Base-by-base conservation (phyloP, 495 filamentous ascomycete genomes). In the Massariosphaeria phaeospora region DNA sequence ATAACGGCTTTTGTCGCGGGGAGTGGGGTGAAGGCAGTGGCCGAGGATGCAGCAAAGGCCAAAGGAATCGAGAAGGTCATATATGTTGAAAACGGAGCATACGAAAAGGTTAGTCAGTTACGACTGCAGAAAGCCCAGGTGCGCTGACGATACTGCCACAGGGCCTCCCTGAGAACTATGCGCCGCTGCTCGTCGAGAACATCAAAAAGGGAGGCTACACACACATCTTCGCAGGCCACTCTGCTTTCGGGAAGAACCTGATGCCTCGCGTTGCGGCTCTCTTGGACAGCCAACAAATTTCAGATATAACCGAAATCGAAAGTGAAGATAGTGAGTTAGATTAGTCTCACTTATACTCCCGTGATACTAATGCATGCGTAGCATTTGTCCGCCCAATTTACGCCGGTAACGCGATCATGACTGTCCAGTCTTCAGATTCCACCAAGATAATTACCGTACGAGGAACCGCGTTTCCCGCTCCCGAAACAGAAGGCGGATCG, bases 341-440 rank as follows among this genome's bases (percentile, higher is more conserved):
- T 52, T 21, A 29, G 29, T 55, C n/a, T 12, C 44, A 24, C 24
- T 3, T 2, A 12, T 15, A 7, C 24, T n/a, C 18, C 15, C 3
- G 17, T 39, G n/a, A 15, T 6, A 24, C 56, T 44, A 34, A 49
- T 50, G 43, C 41, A 18, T 10, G 25, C 17, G 18, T 53, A 83
- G 80, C 89, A 18, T 98, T 97, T 67, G 87, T 96, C 35, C 88
- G 93, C 27, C 91, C 94, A 36, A 95, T 98, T 66, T 98, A 98
- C 66, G 93, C 93, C 46, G 93, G 93, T 35, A 98, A 98, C 67
- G 94, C 89, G 43, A 93, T 98, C 63, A 82, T 94, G 12, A 98
- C 94, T n/a, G 89, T 96, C 26, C 87, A 97, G 69, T 94, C 89
- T 6, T 79, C 79, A 50, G 94, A 98, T 66, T 63, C 75, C 2